Evolutionary conservation across 2,329 filamentous ascomycete genomes (phyloP).

Genomic region (Arthrinium phaeospermum): DNA sequence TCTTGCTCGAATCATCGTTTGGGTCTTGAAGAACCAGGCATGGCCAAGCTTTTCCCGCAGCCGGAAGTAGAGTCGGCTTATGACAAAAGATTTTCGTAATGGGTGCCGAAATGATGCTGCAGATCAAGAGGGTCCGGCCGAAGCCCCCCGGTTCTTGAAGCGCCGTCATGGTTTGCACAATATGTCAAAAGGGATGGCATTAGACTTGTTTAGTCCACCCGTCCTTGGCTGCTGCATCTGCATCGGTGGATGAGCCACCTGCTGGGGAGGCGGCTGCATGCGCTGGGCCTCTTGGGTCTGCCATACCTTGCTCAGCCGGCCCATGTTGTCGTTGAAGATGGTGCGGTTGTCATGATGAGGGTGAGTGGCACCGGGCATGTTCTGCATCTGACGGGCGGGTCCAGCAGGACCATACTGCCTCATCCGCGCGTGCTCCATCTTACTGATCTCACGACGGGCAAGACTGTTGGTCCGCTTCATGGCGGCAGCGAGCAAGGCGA

Average conservation of each 20-base stretch:
- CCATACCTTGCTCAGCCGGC: slow-evolving; percentile 62
- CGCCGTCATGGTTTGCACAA: no score
- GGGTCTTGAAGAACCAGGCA: slow-evolving; percentile 30
- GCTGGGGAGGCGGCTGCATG: slow-evolving; percentile 29
- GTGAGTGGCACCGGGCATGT: slow-evolving; percentile 28
- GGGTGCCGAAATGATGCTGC: no score
- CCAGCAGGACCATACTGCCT: slow-evolving; percentile 43
- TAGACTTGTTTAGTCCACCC: no score
- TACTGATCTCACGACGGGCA: slow-evolving; percentile 57
- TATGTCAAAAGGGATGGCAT: no score
- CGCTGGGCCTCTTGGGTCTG: slow-evolving; percentile 56
- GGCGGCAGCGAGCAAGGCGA: slow-evolving; percentile 31
- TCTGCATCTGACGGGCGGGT: slow-evolving; percentile 40
- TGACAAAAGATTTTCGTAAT: no score
- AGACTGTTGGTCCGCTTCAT: slow-evolving; percentile 55
- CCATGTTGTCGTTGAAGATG: slow-evolving; percentile 56
- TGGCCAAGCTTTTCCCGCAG: no score
- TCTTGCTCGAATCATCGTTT: slow-evolving; percentile 58
- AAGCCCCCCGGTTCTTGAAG: no score
- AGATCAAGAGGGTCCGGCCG: no score
- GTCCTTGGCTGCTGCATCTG: slow-evolving; percentile 10
- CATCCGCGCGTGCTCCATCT: slow-evolving; percentile 56
- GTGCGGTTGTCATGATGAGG: slow-evolving; percentile 34
- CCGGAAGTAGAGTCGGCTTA: no score
- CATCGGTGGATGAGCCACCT: slow-evolving; percentile 27